A percentile compares a stretch with the other conserved stretches of the same genome.
Conservation (phyloP, 2,329 filamentous ascomycete genomes). For the Pseudocercospora macadamiae region DNA sequence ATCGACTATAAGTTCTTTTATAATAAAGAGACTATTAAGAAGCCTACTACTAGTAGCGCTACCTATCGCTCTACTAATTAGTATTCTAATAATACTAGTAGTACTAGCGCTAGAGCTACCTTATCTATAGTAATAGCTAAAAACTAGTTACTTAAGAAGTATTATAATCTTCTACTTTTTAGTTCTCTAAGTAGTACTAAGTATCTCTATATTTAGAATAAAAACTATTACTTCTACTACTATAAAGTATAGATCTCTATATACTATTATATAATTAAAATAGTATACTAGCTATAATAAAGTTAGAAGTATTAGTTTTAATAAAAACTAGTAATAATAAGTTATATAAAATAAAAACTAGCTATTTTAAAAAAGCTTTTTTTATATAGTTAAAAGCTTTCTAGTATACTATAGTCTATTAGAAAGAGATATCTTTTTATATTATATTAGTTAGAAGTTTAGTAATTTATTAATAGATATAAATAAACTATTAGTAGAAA, state of each 20-base stretch:
- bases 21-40: neutral
- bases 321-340: slow-evolving; percentile 10
- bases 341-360: slow-evolving; percentile 16
- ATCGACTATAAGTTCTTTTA: neutral
- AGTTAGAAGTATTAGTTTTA: too few species aligned
- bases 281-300: neutral
- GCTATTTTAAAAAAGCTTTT: neutral
- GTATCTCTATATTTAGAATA: neutral
- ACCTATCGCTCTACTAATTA: too few species aligned
- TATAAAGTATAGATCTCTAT: neutral
- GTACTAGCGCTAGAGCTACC: too few species aligned
- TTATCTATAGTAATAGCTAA: neutral
- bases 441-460: too few species aligned
- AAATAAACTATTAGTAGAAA: too few species aligned
- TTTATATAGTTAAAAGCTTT: neutral
- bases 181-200: neutral
- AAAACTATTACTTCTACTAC: neutral
- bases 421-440: neutral
- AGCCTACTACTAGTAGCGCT: neutral
- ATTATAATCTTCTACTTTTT: neutral
- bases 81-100: neutral
- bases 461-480: too few species aligned
- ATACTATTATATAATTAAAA: neutral
- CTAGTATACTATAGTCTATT: neutral
- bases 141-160: neutral